phyloP scores from a whole-genome alignment of 2,329 filamentous ascomycete species.

The Cladorrhinum sp. region DNA sequence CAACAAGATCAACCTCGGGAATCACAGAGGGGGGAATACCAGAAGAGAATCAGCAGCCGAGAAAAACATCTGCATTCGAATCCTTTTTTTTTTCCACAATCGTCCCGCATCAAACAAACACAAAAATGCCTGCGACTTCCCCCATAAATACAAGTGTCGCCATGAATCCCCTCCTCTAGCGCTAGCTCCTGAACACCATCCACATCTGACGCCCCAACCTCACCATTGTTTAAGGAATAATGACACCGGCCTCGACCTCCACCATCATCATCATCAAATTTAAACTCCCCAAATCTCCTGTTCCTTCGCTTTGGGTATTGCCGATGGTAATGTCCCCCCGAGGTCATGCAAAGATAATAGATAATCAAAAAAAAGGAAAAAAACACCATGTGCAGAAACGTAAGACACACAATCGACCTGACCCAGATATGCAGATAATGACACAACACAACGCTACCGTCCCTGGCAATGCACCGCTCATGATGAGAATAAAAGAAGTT shows the following conservation, averaged over 20 bases:
- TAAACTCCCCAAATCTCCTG: background rate
- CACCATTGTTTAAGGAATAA: background rate
- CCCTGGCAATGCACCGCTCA: background rate
- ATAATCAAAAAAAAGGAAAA: conserved; percentile 11
- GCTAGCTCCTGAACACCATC: background rate
- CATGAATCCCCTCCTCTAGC: background rate
- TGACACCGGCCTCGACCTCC: background rate
- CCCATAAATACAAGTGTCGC: background rate
- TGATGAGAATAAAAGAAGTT: background rate
- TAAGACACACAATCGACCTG: background rate
- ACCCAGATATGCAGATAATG: background rate
- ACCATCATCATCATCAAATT: background rate
- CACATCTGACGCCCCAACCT: background rate
- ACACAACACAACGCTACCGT: background rate
- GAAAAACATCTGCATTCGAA: background rate
- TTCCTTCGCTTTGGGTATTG: conserved; percentile 17
- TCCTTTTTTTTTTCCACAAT: background rate
- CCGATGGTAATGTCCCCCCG: background rate
- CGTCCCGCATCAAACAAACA: background rate
- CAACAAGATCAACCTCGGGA: background rate
- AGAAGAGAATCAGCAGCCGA: background rate
- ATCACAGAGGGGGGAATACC: background rate
- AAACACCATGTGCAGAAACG: background rate
- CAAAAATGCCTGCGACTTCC: background rate
- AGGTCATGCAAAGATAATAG: background rate